phyloP scores from a whole-genome alignment of 192 early-diverging fungal genomes.

The Radiomyces spectabilis region DNA sequence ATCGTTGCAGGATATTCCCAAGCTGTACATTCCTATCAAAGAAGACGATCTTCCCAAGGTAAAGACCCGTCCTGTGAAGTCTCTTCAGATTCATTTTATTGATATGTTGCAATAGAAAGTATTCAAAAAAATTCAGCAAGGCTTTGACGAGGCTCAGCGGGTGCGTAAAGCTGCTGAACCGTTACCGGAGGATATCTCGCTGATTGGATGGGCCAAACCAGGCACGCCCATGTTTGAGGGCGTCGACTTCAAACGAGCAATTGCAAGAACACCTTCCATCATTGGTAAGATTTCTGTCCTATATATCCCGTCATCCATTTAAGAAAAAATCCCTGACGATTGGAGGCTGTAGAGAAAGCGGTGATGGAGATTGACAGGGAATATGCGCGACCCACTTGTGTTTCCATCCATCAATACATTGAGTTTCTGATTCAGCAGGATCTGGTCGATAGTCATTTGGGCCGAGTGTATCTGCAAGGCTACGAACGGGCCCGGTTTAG shows the following conservation, averaged over 20 bases:
- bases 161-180: conserved; percentile 35
- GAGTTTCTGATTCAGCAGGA: conserved; percentile 41
- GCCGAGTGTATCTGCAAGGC: conserved; percentile 42
- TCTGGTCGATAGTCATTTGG: conserved; percentile 34
- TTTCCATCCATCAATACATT: conserved; percentile 44
- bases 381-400: conserved; percentile 35
- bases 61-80: neutral
- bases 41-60: conserved; percentile 42
- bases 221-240: conserved; percentile 30
- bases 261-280: conserved; percentile 43
- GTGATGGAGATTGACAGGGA: conserved; percentile 28
- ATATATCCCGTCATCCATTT: neutral
- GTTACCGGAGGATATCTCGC: conserved; percentile 31
- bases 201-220: conserved; percentile 46
- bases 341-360: conserved; percentile 33
- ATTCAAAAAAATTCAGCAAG: conserved; percentile 31
- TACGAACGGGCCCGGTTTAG: conserved; percentile 53
- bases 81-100: neutral
- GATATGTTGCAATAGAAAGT: conserved; percentile 29
- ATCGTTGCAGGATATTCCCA: conserved; percentile 44
- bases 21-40: conserved; percentile 40
- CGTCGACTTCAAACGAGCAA: conserved; percentile 46
- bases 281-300: conserved; percentile 39
- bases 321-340: neutral
- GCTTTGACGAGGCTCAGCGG: conserved; percentile 29